These are phyloP conservation scores for Zea luxurians DNA, from an alignment of 176 grass and related monocot species.

Conservation along the genomic window DNA sequence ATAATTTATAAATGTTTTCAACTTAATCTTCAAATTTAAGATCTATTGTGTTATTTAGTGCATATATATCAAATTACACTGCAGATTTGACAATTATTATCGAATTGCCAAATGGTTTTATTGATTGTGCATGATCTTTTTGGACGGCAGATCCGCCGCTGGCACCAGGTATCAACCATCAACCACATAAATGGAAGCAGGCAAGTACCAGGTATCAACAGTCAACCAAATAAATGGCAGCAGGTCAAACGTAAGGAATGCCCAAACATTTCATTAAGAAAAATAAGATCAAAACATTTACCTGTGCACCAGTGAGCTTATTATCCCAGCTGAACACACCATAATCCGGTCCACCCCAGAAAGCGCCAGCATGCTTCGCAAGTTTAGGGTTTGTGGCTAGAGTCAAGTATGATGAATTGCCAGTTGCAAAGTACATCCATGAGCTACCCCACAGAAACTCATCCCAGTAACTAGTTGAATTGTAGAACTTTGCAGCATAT, in stretches of 20 bases:
- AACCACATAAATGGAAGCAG: background rate
- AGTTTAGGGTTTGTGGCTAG: conserved; percentile 60
- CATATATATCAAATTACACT: too few species aligned
- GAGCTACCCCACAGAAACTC: conserved; percentile 87
- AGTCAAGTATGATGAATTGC: conserved; percentile 75
- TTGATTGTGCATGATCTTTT: too few species aligned
- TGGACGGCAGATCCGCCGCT: background rate
- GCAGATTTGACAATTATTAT: too few species aligned
- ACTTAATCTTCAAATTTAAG: too few species aligned
- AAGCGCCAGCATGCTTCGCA: conserved; percentile 77
- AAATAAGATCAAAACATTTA: conserved; percentile 22
- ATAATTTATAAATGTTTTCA: too few species aligned
- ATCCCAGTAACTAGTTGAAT: conserved; percentile 92
- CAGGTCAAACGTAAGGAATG: conserved; percentile 22
- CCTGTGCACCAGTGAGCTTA: conserved; percentile 92
- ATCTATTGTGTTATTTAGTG: too few species aligned
- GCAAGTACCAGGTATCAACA: conserved; percentile 19
- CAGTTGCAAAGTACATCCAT: conserved; percentile 94
- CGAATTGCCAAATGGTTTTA: background rate
- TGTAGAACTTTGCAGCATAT: conserved; percentile 75
- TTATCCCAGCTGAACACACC: conserved; percentile 98
- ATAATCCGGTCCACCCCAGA: conserved; percentile 68
- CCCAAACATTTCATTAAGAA: background rate
- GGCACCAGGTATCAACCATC: background rate
- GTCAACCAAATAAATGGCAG: conserved; percentile 32